Evolutionary conservation across 345 rosid genomes (phyloP), one percentile per base, ranked within the genome.

Genomic region (Boechera retrofracta): DNA sequence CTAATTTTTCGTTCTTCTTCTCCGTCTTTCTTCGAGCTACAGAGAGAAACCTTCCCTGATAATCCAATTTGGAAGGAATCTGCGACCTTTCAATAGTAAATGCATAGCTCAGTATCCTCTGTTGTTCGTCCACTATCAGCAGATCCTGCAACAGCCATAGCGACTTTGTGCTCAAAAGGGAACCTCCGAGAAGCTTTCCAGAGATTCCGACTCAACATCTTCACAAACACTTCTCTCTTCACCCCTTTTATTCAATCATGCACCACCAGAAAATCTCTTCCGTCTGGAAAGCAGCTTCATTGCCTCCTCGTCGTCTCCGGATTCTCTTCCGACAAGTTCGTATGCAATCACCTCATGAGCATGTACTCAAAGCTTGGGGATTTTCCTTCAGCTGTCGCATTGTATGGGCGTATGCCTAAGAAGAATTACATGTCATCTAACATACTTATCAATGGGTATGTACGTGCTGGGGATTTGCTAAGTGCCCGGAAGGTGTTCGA

Each of bases 401-500:
- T 92, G 78, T 92, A 89, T 59, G 76, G 69, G 0, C 65, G 44
- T 6, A 86, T 89, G 87, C 82, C 80, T 1, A 73, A 67, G 78
- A 88, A 81, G 72, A 92, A 94, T 71, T 55, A 79, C 38, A 94
- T 92, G 98, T 90, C 98, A 5, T 78, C 86, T 39, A 92, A 94
- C 80, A 90, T 92, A 51, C 68, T 94, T 75, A 88, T 90, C 1
- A 87, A 86, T 4, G 95, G 83, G 6, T 76, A 80, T 65, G 24
- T 86, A 0, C 76, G 69, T 18, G 36, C 12, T 0, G 94, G 89
- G 0, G 91, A 91, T 73, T 57, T 88, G 73, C 74, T 54, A 1
- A 53, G 68, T 79, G 97, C 94, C 1, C 69, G 69, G 16, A 83
- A 89, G 36, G 52, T 91, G 89, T 91, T 91, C 15, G 89, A 87